Conservation (phyloP, 2,329 filamentous ascomycete species). For the Talaromyces funiculosus region DNA sequence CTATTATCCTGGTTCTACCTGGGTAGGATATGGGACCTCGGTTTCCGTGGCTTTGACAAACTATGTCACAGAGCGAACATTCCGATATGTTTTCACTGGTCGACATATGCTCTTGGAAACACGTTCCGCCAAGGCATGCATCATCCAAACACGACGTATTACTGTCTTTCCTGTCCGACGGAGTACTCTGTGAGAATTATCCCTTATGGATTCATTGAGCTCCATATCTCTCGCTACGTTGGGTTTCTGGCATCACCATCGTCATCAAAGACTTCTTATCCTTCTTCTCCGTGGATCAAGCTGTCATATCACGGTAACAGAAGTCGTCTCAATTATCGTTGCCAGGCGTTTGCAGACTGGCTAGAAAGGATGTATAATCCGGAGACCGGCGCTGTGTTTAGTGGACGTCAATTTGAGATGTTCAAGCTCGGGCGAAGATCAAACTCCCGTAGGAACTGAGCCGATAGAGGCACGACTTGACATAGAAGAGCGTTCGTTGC, state of each 20-base stretch:
- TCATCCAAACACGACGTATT: neutral
- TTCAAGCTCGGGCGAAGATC: neutral
- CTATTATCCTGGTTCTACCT: conserved; percentile 7
- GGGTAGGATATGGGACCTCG: conserved; percentile 2
- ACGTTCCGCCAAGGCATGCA: neutral
- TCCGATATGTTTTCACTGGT: conserved; percentile 1
- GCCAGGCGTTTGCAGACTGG: neutral
- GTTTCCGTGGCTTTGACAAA: neutral
- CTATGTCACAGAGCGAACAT: neutral
- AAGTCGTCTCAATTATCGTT: neutral
- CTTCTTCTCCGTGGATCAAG: neutral
- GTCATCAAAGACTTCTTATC: neutral
- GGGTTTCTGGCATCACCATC: neutral
- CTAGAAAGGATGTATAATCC: conserved; percentile 5
- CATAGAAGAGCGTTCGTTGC: neutral
- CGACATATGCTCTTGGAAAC: neutral
- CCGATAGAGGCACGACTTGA: neutral
- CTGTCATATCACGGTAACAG: neutral
- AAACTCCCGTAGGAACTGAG: neutral
- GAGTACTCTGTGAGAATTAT: neutral
- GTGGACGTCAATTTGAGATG: conserved; percentile 2
- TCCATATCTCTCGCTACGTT: conserved; percentile 5
- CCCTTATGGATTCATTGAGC: neutral
- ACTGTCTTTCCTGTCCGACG: neutral
- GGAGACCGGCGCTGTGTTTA: conserved; percentile 6